A percentile compares a stretch with the other conserved stretches of the same genome.
Evolutionary conservation across 2,329 filamentous ascomycete species (phyloP).

Genomic region (Colletotrichum filicis): DNA sequence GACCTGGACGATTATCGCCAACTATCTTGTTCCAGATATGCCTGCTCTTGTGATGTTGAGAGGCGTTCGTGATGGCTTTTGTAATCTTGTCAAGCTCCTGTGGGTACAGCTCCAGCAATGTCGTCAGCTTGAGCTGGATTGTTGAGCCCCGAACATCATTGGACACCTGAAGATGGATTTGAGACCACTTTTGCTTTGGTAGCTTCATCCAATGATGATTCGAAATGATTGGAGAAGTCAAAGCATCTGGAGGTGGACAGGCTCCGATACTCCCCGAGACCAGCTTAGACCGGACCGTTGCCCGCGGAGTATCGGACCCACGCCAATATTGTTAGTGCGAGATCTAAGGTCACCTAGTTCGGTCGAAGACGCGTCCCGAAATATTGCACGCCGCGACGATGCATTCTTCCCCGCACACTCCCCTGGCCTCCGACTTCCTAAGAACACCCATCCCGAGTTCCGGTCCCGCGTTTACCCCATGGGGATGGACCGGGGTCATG

Average conservation of each 20-base stretch:
- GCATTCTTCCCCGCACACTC: background rate
- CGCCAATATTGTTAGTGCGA: background rate
- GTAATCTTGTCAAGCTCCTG: background rate
- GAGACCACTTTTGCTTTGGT: background rate
- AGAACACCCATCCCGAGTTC: background rate
- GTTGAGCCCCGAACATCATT: conserved; percentile 5
- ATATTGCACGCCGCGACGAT: background rate
- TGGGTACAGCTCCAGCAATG: background rate
- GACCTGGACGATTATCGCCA: background rate
- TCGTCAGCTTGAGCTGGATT: background rate
- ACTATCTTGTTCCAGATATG: background rate
- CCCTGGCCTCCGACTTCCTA: conserved; percentile 6
- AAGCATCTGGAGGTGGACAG: background rate
- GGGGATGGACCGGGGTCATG: background rate
- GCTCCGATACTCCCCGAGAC: conserved; percentile 13
- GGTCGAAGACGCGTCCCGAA: background rate
- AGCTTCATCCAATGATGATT: conserved; percentile 14
- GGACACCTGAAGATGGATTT: conserved; percentile 7
- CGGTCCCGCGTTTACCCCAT: conserved; percentile 5
- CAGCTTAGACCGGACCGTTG: too few relatives aligned
- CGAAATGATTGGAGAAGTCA: background rate
- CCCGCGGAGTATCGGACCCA: background rate
- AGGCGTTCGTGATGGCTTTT: background rate
- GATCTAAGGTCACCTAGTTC: background rate
- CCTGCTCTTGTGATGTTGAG: background rate